Evolutionary conservation across 495 filamentous ascomycete species (phyloP).

Genomic region (Viridothelium virens): DNA sequence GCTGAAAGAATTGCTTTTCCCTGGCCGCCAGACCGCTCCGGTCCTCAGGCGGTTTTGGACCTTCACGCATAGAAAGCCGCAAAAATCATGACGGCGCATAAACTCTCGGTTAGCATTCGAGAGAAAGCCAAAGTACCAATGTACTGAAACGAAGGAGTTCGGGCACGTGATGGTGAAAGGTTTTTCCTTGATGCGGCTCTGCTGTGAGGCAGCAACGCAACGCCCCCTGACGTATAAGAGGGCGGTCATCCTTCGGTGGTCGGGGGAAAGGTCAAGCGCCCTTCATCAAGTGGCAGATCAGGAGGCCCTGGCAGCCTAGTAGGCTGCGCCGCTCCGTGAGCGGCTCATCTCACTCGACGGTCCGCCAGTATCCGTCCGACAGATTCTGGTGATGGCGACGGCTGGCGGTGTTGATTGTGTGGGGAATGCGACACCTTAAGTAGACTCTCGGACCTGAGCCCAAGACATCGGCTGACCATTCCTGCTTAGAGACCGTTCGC

Average conservation of each 20-base stretch:
- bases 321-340: background rate
- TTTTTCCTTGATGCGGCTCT: background rate
- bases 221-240: background rate
- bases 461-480: background rate
- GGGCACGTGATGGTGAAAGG: background rate
- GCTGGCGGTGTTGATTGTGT: background rate
- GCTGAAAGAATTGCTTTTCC: background rate
- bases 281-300: background rate
- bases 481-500: background rate
- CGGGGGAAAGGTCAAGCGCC: background rate
- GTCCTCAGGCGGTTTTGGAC: background rate
- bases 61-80: background rate
- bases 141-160: background rate
- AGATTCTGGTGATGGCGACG: background rate
- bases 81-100: background rate
- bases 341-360: constrained; percentile 5
- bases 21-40: background rate
- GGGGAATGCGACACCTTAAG: constrained; percentile 5
- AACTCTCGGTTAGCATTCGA: background rate
- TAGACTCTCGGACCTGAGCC: background rate
- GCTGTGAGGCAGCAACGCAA: background rate
- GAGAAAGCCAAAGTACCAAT: constrained; percentile 4
- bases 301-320: background rate
- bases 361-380: constrained; percentile 1
- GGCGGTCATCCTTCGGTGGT: constrained; percentile 4